Evolutionary conservation across 768 basidiomycete genomes (phyloP), one percentile per base, ranked within the genome.

Genomic region (Rhodotorula toruloides): DNA sequence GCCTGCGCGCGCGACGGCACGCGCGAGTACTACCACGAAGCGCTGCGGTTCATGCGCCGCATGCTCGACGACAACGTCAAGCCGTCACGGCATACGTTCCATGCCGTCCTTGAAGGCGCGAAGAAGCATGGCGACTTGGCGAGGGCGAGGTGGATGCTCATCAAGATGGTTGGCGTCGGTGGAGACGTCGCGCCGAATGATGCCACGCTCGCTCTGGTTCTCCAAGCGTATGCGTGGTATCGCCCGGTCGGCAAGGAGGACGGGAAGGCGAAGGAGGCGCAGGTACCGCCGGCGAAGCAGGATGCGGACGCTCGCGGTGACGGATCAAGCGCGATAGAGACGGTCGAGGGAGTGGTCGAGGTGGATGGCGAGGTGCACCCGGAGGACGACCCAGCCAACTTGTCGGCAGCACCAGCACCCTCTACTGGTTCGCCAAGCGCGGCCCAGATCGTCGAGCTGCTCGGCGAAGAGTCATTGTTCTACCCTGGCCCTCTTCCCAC

Each of bases 141-240:
- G 6, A 81, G 90, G 54, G 86, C 86, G 32, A 81, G 93, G 71
- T 97, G 92, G 93, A 87, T 97, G 65, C 80, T 98, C 59, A 89
- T 87, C 2, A 91, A 96, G 79, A 84, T 91, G 78, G 82, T 89
- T 32, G 80, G 79, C n/a, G 42, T 63, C 2, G 61, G 61, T 9
- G 61, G 70, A 1, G 67, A 67, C 4, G 54, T 56, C 29, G 27
- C n/a, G 13, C 64, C 68, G 31, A 52, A 63, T 42, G 44, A 49
- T 32, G 63, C 55, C 34, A 67, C 70, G 32, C 39, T 73, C 4
- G 67, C 63, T n/a, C 47, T 71, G 32, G 54, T 73, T 29, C 60
- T 71, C 8, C 68, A 68, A 49, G 59, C 64, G 22, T 73, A 71
- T 16, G 72, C 72, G 19, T 50, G 48, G 0, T 71, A 54, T 58